These are phyloP conservation scores for Ogataea pignaliae DNA, from an alignment of 805 yeast species.

Conservation along the genomic window DNA sequence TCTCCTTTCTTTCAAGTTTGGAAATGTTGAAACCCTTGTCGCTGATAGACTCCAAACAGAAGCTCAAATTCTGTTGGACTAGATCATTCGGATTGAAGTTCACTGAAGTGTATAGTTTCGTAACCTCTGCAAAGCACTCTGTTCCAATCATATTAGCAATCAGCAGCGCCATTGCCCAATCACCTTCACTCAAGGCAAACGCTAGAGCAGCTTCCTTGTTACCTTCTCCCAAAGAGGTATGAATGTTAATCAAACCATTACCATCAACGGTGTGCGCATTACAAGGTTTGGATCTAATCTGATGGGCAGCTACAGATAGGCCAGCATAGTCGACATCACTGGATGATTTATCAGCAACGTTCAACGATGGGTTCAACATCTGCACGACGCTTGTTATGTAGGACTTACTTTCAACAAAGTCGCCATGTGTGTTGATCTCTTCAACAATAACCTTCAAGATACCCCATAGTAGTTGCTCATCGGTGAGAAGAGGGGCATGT, in stretches of 20 bases:
- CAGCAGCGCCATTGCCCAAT: conserved; percentile 75
- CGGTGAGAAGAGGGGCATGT: conserved; percentile 12
- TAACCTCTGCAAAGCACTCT: conserved; percentile 41
- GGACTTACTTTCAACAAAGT: conserved; percentile 20
- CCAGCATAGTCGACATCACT: conserved; percentile 16
- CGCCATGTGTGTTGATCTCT: conserved; percentile 23
- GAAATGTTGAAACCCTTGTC: conserved; percentile 14
- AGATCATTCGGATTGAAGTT: conserved; percentile 18
- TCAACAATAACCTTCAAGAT: conserved; percentile 22
- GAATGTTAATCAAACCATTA: conserved; percentile 25
- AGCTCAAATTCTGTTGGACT: conserved; percentile 23
- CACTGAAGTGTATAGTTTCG: conserved; percentile 31
- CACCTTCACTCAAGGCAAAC: conserved; percentile 55
- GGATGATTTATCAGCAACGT: conserved; percentile 4
- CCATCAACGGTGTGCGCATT: conserved; percentile 25
- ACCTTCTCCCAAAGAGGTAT: conserved; percentile 51
- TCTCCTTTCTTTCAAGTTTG: conserved; percentile 20
- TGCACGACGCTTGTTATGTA: conserved; percentile 32
- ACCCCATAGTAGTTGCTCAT: conserved; percentile 26
- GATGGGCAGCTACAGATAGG: conserved; percentile 11
- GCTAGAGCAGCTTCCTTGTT: conserved; percentile 62
- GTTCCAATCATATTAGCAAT: conserved; percentile 64
- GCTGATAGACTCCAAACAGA: conserved; percentile 24
- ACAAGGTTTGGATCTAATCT: conserved; percentile 10
- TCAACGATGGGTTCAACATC: conserved; percentile 39